Percentiles rank a stretch among this genome's conserved stretches.
Evolutionary conservation across 306 rosid species (phyloP).

Genomic region (Bauhinia variegata): DNA sequence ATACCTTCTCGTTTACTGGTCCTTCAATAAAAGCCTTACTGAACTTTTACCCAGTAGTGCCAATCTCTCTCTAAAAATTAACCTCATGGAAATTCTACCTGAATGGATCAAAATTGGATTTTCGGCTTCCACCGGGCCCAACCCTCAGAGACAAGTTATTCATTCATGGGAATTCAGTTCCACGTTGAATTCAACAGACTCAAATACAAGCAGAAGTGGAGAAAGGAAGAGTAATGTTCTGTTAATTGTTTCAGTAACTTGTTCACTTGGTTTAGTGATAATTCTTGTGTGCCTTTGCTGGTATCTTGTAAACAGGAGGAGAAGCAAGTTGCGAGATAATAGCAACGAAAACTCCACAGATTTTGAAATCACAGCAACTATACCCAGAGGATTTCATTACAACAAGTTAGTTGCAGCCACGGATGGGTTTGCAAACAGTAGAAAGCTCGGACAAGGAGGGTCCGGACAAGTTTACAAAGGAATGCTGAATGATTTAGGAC

Average conservation of each 20-base stretch:
- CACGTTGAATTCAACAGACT: neutral
- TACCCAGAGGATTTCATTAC: slow-evolving; percentile 43
- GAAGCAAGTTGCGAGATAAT: too few relatives aligned
- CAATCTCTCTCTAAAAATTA: neutral
- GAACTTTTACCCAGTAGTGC: neutral
- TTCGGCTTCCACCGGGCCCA: neutral
- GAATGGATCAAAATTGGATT: slow-evolving; percentile 23
- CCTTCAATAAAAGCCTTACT: neutral
- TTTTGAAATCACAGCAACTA: slow-evolving; percentile 12
- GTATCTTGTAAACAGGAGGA: too few relatives aligned
- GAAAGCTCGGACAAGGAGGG: slow-evolving; percentile 46
- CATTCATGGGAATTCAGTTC: slow-evolving; percentile 30
- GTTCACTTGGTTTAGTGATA: too few relatives aligned
- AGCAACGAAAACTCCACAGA: neutral
- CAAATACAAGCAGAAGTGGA: too few relatives aligned
- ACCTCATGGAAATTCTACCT: slow-evolving; percentile 22
- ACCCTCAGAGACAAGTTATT: neutral
- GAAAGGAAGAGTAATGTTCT: too few relatives aligned
- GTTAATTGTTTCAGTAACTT: too few relatives aligned
- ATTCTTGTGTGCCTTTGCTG: too few relatives aligned
- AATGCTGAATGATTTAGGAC: too few relatives aligned
- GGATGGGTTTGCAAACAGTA: slow-evolving; percentile 26
- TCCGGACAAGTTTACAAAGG: too few relatives aligned
- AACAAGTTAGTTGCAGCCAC: slow-evolving; percentile 39
- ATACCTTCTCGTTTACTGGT: slow-evolving; percentile 31